Evolutionary conservation across 345 rosid species (phyloP).

Genomic region (Pistacia atlantica): DNA sequence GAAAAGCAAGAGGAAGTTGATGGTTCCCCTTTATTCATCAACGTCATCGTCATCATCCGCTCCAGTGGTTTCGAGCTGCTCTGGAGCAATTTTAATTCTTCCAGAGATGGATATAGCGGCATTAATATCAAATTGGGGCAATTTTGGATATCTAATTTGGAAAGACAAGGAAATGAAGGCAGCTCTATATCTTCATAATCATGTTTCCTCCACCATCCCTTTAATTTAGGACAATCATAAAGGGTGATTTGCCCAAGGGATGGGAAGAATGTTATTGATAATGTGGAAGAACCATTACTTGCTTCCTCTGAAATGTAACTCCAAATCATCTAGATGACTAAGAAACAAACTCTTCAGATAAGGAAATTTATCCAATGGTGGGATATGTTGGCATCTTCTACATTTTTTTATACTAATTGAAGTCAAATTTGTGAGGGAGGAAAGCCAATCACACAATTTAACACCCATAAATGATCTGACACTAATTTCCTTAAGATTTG

Average conservation of each 20-base stretch:
- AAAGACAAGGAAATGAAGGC: too few relatives aligned
- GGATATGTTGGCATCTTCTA: background rate
- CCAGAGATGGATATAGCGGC: conserved; percentile 12
- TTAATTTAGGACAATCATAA: background rate
- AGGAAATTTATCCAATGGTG: background rate
- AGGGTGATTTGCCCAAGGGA: background rate
- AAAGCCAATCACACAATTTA: background rate
- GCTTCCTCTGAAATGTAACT: conserved; percentile 1
- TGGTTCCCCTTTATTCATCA: too few relatives aligned
- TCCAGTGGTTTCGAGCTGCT: too few relatives aligned
- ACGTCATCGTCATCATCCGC: too few relatives aligned
- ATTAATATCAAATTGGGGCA: conserved; percentile 6
- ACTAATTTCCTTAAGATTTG: background rate
- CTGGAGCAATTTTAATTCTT: background rate
- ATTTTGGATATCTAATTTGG: background rate
- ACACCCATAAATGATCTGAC: background rate
- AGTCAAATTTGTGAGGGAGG: background rate
- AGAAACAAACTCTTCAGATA: background rate
- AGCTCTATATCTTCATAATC: background rate
- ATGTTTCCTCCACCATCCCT: conserved; percentile 1
- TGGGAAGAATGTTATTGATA: background rate
- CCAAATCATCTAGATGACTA: background rate
- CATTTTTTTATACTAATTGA: background rate
- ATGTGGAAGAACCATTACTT: too few relatives aligned
- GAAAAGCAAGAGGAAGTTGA: too few relatives aligned